phyloP scores from a whole-genome alignment of 306 rosid species.

The Lupinus albus region DNA sequence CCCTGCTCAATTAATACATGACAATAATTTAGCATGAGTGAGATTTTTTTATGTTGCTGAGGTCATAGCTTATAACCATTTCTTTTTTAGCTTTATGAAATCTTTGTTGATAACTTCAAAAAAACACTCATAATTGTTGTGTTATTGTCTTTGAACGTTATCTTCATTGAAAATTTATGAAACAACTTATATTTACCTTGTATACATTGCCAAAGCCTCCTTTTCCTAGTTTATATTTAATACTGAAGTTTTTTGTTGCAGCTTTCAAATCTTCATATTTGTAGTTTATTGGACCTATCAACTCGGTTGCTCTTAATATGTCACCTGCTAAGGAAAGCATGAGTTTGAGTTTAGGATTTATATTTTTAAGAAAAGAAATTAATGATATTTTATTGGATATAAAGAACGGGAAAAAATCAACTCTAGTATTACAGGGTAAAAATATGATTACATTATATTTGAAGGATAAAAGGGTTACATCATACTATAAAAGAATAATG shows the following conservation, averaged over 20 bases:
- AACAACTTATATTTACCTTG: slow-evolving; percentile 49
- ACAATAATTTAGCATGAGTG: neutral
- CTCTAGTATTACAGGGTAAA: too few species aligned
- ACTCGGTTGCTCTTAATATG: slow-evolving; percentile 68
- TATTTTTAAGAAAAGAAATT: neutral
- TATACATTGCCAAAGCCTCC: slow-evolving; percentile 75
- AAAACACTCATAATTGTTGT: neutral
- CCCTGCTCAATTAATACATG: slow-evolving; percentile 48
- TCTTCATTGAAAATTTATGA: neutral
- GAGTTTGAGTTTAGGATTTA: neutral
- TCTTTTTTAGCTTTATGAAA: neutral
- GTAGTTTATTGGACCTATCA: slow-evolving; percentile 63
- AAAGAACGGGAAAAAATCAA: too few species aligned
- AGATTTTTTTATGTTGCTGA: neutral
- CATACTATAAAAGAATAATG: too few species aligned
- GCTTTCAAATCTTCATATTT: slow-evolving; percentile 54
- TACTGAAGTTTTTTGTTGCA: slow-evolving; percentile 60
- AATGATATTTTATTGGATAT: neutral
- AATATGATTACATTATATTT: too few species aligned
- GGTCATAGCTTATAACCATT: neutral
- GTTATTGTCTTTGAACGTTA: neutral
- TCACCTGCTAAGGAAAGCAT: slow-evolving; percentile 43
- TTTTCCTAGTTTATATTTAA: slow-evolving; percentile 61
- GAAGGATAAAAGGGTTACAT: too few species aligned
- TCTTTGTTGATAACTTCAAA: neutral